Percentiles rank a stretch among this genome's conserved stretches.
These are phyloP conservation scores for Phytophthora ohioensis DNA, from an alignment of 352 stramenopile species.

Conservation along the genomic window DNA sequence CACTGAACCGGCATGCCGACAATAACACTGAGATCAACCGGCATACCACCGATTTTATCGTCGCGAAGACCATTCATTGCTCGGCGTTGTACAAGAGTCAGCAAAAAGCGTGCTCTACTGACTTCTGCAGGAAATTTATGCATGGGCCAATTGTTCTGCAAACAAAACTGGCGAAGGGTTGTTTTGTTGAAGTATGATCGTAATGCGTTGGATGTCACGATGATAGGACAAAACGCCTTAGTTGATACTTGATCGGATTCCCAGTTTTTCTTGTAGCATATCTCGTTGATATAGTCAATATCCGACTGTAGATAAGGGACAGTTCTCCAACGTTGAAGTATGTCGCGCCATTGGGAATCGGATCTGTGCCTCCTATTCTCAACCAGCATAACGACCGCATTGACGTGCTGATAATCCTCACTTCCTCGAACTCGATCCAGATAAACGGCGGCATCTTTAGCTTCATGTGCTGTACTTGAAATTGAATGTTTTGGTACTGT, in stretches of 20 bases:
- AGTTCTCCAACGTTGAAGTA: not conserved
- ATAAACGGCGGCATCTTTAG: not conserved
- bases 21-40: not conserved
- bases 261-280: slow-evolving; percentile 1
- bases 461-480: not conserved
- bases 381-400: slow-evolving; percentile 4
- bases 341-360: not conserved
- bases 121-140: slow-evolving; percentile 2
- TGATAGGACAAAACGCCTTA: not conserved
- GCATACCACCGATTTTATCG: slow-evolving; percentile 6
- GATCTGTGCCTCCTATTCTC: slow-evolving; percentile 1
- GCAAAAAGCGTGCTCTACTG: not conserved
- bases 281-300: not conserved
- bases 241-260: not conserved
- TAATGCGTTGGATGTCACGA: slow-evolving; percentile 1
- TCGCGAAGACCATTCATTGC: not conserved
- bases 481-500: not conserved
- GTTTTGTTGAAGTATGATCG: slow-evolving; percentile 2
- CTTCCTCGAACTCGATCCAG: not conserved
- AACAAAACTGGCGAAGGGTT: not conserved
- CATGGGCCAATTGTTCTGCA: not conserved
- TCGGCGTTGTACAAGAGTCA: not conserved
- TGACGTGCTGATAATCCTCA: not conserved
- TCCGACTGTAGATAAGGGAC: not conserved
- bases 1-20: slow-evolving; percentile 4